A percentile compares a stretch with the other conserved stretches of the same genome.
These are phyloP conservation scores for Spizellomyces punctatus DNA, from an alignment of 192 early-diverging fungal species.

Conservation along the genomic window DNA sequence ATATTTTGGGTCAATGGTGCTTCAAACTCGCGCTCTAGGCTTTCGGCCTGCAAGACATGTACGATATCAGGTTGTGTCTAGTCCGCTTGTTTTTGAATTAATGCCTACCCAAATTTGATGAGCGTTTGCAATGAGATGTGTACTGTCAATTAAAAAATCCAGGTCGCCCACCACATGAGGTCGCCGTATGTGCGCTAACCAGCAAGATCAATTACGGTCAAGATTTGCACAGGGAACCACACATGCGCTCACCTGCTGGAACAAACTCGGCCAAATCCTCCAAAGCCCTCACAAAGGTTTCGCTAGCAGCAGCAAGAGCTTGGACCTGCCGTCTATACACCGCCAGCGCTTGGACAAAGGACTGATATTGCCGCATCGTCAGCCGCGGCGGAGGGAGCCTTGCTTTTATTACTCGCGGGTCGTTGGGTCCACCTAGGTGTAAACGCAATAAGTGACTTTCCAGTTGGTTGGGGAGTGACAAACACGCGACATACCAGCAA, in stretches of 20 bases:
- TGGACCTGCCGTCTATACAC: constrained; percentile 49
- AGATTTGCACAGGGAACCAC: not conserved
- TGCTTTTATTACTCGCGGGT: constrained; percentile 25
- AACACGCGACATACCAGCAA: constrained; percentile 12
- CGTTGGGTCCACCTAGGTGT: constrained; percentile 32
- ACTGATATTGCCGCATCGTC: constrained; percentile 46
- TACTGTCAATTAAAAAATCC: constrained; percentile 58
- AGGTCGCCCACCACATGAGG: constrained; percentile 47
- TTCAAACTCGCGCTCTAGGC: constrained; percentile 52
- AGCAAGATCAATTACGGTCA: not conserved
- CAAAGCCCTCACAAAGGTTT: constrained; percentile 53
- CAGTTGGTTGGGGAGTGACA: too few species aligned
- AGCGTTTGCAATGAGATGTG: constrained; percentile 54
- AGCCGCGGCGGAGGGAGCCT: constrained; percentile 34
- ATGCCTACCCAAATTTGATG: constrained; percentile 52
- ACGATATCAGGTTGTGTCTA: not conserved
- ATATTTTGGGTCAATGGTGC: constrained; percentile 43
- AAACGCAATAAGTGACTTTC: not conserved
- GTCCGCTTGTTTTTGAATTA: not conserved
- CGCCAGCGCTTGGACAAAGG: constrained; percentile 48
- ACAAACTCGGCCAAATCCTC: constrained; percentile 55
- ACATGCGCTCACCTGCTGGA: constrained; percentile 33
- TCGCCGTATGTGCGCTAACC: constrained; percentile 36
- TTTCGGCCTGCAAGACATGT: constrained; percentile 33
- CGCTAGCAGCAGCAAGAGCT: constrained; percentile 46